Evolutionary conservation across 1,284 basidiomycete genomes (phyloP).

Genomic region (Cutaneotrichosporon cavernicola): DNA sequence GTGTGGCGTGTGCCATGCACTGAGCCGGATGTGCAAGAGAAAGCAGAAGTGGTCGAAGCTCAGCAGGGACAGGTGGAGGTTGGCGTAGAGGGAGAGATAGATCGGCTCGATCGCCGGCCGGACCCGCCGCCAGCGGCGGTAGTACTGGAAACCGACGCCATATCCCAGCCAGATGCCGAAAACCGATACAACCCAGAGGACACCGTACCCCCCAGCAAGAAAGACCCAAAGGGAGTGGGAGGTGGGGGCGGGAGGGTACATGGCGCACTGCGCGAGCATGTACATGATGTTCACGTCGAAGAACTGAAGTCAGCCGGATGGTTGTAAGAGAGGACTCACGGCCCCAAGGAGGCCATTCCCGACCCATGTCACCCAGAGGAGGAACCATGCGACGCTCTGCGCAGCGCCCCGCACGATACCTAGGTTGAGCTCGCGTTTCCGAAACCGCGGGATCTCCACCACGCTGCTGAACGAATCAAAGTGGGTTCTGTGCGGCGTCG

Average conservation of each 20-base stretch:
- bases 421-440: constrained; percentile 41
- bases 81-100: constrained; percentile 73
- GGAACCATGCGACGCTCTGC: constrained; percentile 30
- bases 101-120: constrained; percentile 75
- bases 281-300: constrained; percentile 45
- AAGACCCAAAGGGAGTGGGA: constrained; percentile 35
- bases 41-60: constrained; percentile 81
- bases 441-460: constrained; percentile 49
- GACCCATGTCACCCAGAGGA: constrained; percentile 33
- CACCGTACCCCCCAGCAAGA: constrained; percentile 53
- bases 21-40: constrained; percentile 69
- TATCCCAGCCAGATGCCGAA: constrained; percentile 74
- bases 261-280: constrained; percentile 39
- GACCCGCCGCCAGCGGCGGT: constrained; percentile 76
- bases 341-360: constrained; percentile 29
- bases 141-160: constrained; percentile 74
- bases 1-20: constrained; percentile 58
- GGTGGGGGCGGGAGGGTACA: constrained; percentile 21
- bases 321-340: constrained; percentile 23
- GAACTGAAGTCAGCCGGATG: constrained; percentile 30
- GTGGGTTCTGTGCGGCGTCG: neutral
- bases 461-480: constrained; percentile 15
- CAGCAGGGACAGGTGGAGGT: constrained; percentile 67
- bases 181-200: constrained; percentile 70
- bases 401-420: constrained; percentile 28